Evolutionary conservation across 2,329 filamentous ascomycete species (phyloP).

Genomic region (Pezicula neosporulosa): DNA sequence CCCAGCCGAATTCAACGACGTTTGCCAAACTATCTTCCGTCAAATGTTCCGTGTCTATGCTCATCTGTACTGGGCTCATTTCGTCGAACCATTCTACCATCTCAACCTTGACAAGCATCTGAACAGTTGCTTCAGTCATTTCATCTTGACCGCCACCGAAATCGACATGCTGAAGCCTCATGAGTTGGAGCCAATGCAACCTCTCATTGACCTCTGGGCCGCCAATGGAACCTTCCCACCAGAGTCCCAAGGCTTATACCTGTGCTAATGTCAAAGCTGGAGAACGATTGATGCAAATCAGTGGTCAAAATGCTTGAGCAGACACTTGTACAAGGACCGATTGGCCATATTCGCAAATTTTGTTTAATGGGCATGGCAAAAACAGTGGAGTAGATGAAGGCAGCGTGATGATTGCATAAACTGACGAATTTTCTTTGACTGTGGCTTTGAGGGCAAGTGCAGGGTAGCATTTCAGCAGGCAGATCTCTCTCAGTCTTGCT

Average conservation of each 20-base stretch:
- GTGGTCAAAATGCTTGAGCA: constrained; percentile 7
- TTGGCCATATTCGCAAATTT: no score
- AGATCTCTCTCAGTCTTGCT: no score
- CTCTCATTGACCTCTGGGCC: constrained; percentile 87
- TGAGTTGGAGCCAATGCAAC: constrained; percentile 95
- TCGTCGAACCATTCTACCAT: constrained; percentile 78
- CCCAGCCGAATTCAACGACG: constrained; percentile 81
- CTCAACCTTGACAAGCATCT: constrained; percentile 77
- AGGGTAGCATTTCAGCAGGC: no score
- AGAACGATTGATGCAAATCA: constrained; percentile 45
- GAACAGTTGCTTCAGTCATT: constrained; percentile 86
- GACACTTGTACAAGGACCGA: neutral
- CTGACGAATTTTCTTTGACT: no score
- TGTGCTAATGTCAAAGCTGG: constrained; percentile 61
- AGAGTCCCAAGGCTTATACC: constrained; percentile 65
- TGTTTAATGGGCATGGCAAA: no score
- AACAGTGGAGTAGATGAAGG: no score
- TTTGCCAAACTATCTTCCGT: constrained; percentile 91
- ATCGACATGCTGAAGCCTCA: constrained; percentile 82
- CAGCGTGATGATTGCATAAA: no score
- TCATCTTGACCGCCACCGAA: constrained; percentile 75
- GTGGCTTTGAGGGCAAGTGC: no score
- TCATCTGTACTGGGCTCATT: constrained; percentile 97
- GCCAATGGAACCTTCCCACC: constrained; percentile 83
- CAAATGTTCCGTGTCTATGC: constrained; percentile 99